Evolutionary conservation across 139 green algal genomes (phyloP), one percentile per base, ranked within the genome.

Genomic region (Micractinium conductrix): DNA sequence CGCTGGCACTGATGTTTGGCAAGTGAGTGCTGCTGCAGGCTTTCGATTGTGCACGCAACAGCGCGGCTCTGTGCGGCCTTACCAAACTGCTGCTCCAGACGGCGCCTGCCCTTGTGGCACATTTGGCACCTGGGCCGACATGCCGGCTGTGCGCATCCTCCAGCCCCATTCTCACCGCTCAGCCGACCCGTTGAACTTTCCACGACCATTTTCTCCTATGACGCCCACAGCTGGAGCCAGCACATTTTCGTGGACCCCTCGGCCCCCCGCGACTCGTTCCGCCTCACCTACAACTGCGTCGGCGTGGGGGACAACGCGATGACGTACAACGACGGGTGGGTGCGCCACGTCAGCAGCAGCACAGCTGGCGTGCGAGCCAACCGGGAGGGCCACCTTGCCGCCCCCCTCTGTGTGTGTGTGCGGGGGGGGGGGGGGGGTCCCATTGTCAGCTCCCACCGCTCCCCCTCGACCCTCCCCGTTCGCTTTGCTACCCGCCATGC

Each of bases 241-340:
- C 96, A 98, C 89, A 85, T 96, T 0, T 98, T 98, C 79, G 82
- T 98, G 1, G 86, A 98, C 58, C 89, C 92, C 0, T 53, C 73
- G 1, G n/a, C 44, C 0, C 89, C 95, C 0, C 43, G 73, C 17
- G 91, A 83, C 81, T 80, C 87, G 69, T 96, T 93, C 78, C 50
- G 68, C 43, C 78, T 93, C 48, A 92, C 96, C 35, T 98, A 98
- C 94, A 98, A 97, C 81, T 95, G 92, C 78, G 35, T 97, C 12
- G 89, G 85, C 28, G 93, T 88, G 35, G 17, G 73, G 0, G 96
- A 98, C 87, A 99, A 98, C 80, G 43, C 71, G 16, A 84, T 81
- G 4, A 95, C 89, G 0, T 98, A 96, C 92, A 98, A 98, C 79
- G 96, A 98, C 53, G 96, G 96, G 21, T 98, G 98, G 22, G 68